Conservation (phyloP, 78 protist species). For the Emiliania huxleyi region DNA sequence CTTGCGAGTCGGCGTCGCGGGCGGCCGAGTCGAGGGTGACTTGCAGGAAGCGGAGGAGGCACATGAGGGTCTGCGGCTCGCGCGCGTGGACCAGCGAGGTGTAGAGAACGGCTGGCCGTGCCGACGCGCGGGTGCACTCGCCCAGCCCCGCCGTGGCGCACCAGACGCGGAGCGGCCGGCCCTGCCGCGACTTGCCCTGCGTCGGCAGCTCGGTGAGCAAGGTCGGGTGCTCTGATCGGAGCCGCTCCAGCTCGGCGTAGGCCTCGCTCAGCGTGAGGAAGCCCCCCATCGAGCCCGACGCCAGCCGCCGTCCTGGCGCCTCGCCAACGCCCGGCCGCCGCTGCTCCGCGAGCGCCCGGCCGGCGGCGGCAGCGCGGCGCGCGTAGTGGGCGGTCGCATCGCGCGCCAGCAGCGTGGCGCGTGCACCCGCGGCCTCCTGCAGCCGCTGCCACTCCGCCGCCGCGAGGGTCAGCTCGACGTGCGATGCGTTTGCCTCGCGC, state of each 20-base stretch:
- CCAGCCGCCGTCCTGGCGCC: background rate
- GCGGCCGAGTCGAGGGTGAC: too few species aligned
- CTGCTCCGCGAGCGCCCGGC: background rate
- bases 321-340: background rate
- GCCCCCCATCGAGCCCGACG: background rate
- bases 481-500: background rate
- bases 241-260: background rate
- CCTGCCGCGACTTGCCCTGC: background rate
- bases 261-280: background rate
- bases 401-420: background rate
- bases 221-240: background rate
- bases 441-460: background rate
- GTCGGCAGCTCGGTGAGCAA: background rate
- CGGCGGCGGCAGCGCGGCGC: background rate
- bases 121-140: too few species aligned
- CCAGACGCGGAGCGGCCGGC: background rate
- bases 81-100: slow-evolving; percentile 10
- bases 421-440: background rate
- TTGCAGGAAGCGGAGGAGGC: background rate
- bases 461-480: background rate
- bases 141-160: background rate
- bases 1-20: too few species aligned
- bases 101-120: background rate
- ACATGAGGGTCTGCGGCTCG: slow-evolving; percentile 8
- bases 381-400: background rate